phyloP scores from a whole-genome alignment of 2,329 filamentous ascomycete species.

The Samsoniella hepiali region DNA sequence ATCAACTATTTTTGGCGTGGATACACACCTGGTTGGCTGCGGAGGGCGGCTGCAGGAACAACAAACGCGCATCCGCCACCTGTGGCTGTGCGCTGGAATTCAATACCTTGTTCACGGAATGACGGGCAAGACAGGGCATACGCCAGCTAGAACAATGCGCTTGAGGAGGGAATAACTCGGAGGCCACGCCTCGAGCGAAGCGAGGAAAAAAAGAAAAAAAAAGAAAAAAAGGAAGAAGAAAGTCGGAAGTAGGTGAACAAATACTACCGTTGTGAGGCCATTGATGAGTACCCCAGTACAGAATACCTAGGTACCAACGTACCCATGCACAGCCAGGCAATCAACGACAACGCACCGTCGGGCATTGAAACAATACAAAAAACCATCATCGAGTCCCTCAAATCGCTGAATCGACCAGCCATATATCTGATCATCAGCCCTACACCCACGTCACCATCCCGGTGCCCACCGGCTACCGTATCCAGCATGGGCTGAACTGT shows the following conservation, averaged over 20 bases:
- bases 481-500: constrained; percentile 3
- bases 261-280: neutral
- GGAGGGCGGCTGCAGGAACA: too few relatives aligned
- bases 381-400: neutral
- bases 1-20: too few relatives aligned
- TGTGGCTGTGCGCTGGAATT: too few relatives aligned
- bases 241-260: neutral
- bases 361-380: neutral
- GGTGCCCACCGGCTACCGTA: constrained; percentile 13
- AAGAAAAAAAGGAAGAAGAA: neutral
- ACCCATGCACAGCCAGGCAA: neutral
- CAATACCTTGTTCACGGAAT: too few relatives aligned
- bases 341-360: neutral
- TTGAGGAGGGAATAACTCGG: neutral
- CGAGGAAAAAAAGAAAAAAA: neutral
- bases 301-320: too few relatives aligned
- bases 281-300: too few relatives aligned
- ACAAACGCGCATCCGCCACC: too few relatives aligned
- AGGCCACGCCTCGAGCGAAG: neutral
- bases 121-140: too few relatives aligned
- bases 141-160: neutral
- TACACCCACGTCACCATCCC: neutral
- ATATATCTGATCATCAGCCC: constrained; percentile 1
- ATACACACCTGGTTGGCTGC: too few relatives aligned
- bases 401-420: neutral